phyloP scores from a whole-genome alignment of 331 rosid species.

The Saraca asoca region DNA sequence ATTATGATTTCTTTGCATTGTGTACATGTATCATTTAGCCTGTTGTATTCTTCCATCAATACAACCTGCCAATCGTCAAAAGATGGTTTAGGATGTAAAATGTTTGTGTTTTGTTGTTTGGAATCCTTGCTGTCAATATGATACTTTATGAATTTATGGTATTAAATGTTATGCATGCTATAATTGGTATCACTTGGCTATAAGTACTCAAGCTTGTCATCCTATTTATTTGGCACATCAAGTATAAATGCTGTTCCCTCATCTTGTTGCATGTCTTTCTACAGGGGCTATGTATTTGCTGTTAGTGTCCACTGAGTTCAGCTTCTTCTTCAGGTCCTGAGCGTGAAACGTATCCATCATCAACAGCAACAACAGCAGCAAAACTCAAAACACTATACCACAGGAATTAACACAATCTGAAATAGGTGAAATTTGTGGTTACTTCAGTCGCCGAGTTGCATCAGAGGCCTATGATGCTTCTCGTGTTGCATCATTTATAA shows the following conservation, averaged over 20 bases:
- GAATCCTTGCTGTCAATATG: constrained; percentile 89
- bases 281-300: constrained; percentile 99
- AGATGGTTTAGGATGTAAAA: constrained; percentile 2
- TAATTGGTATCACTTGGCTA: constrained; percentile 12
- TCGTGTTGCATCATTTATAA: constrained; percentile 97
- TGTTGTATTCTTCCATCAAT: background rate
- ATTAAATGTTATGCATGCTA: constrained; percentile 34
- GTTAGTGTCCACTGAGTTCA: constrained; percentile 98
- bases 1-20: too few species aligned
- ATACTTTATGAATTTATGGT: constrained; percentile 1
- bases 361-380: constrained; percentile 90
- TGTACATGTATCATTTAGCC: constrained; percentile 2
- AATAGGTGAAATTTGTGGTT: constrained; percentile 93
- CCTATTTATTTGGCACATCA: constrained; percentile 3
- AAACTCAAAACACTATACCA: constrained; percentile 68
- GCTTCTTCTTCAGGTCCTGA: constrained; percentile 96
- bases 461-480: constrained; percentile 99
- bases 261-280: constrained; percentile 37
- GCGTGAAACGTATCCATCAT: constrained; percentile 96
- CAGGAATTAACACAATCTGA: constrained; percentile 87
- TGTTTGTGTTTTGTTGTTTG: constrained; percentile 94
- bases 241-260: constrained; percentile 43
- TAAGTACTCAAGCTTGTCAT: constrained; percentile 52
- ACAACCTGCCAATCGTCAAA: background rate
- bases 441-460: constrained; percentile 98